Conservation (phyloP, 805 yeast genomes). For the Starmerella potacharoeniae region DNA sequence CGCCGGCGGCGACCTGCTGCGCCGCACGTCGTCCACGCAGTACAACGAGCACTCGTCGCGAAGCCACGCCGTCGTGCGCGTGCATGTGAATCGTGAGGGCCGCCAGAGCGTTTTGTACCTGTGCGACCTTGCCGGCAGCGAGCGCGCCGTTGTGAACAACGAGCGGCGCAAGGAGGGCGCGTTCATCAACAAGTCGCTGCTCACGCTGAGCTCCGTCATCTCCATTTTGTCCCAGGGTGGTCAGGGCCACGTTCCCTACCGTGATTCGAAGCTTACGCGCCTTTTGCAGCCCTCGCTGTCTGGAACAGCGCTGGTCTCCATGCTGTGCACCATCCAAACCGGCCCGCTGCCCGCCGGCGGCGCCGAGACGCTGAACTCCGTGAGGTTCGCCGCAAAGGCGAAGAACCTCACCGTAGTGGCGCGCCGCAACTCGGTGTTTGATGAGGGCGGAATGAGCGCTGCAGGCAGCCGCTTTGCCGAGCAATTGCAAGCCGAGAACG, state of each 20-base stretch:
- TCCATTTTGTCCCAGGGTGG: slow-evolving; percentile 50
- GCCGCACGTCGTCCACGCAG: slow-evolving; percentile 83
- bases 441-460: slow-evolving; percentile 26
- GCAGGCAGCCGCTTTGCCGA: slow-evolving; percentile 44
- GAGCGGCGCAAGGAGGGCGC: slow-evolving; percentile 92
- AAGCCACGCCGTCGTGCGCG: slow-evolving; percentile 79
- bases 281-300: slow-evolving; percentile 83
- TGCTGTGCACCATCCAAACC: slow-evolving; percentile 74
- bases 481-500: slow-evolving; percentile 45
- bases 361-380: slow-evolving; percentile 76
- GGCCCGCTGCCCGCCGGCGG: slow-evolving; percentile 38
- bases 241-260: slow-evolving; percentile 68
- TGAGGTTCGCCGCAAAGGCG: slow-evolving; percentile 88
- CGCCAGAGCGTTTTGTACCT: slow-evolving; percentile 58
- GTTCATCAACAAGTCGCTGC: slow-evolving; percentile 76
- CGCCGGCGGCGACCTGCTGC: slow-evolving; percentile 54
- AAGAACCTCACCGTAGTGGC: slow-evolving; percentile 70
- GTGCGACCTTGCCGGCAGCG: slow-evolving; percentile 97
- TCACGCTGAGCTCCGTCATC: slow-evolving; percentile 88
- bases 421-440: slow-evolving; percentile 32
- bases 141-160: slow-evolving; percentile 57
- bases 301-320: slow-evolving; percentile 72
- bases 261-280: slow-evolving; percentile 88
- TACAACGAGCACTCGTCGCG: slow-evolving; percentile 79
- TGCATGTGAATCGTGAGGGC: slow-evolving; percentile 38